phyloP scores from a whole-genome alignment of 371 early-diverging fungal species.

The Rhizopus delemar region DNA sequence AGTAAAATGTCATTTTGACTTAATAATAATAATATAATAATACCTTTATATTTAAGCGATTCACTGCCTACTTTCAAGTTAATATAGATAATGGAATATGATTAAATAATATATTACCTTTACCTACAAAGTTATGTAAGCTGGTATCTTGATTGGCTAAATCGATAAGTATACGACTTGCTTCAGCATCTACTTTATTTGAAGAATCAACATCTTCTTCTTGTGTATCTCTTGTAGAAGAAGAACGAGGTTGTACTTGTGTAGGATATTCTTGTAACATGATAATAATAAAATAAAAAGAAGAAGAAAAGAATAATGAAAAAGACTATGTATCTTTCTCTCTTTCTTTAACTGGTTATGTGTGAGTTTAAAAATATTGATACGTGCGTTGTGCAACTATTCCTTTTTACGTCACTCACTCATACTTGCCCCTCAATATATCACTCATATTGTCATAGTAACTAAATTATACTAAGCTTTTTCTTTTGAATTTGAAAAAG shows the following conservation, averaged over 20 bases:
- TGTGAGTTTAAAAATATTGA: constrained; percentile 7
- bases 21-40: too few species aligned
- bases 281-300: constrained; percentile 2
- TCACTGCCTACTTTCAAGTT: too few species aligned
- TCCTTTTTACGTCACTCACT: background rate
- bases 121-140: background rate
- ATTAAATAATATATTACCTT: background rate
- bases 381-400: background rate
- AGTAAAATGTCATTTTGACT: background rate
- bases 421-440: too few species aligned
- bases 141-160: constrained; percentile 31
- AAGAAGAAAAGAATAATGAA: background rate
- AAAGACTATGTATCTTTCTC: background rate
- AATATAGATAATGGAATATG: background rate
- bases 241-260: constrained; percentile 31
- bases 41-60: too few species aligned
- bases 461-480: too few species aligned
- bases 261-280: constrained; percentile 33
- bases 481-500: too few species aligned
- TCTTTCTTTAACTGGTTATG: background rate
- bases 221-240: constrained; percentile 29
- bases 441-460: too few species aligned
- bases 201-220: constrained; percentile 11
- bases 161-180: constrained; percentile 35
- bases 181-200: constrained; percentile 32